Percentiles rank a stretch among this genome's conserved stretches.
Evolutionary conservation across 1,139 yeast genomes (phyloP).

Genomic region (Suhomyces yuchorum): DNA sequence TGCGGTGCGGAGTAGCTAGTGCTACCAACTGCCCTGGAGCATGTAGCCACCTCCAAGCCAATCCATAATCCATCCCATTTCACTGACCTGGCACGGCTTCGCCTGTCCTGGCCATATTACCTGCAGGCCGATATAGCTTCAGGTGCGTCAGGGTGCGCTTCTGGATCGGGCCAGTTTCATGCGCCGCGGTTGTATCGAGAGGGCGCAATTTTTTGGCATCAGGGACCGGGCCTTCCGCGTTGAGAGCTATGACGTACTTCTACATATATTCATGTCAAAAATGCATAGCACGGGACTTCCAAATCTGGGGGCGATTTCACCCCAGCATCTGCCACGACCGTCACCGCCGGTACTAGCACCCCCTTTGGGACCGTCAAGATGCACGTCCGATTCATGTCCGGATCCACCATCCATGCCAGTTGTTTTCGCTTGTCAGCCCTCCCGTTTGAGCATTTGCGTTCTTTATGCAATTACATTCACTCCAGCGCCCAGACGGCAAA

Average conservation of each 20-base stretch:
- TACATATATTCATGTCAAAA: neutral
- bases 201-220: slow-evolving; percentile 1
- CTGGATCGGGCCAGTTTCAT: neutral
- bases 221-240: slow-evolving; percentile 3
- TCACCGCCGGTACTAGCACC: neutral
- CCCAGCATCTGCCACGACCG: neutral
- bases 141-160: neutral
- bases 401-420: no score
- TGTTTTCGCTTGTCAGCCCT: no score
- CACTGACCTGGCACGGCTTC: slow-evolving; percentile 5
- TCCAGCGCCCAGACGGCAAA: neutral
- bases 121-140: neutral
- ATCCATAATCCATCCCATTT: no score
- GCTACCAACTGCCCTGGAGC: no score
- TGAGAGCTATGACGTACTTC: neutral
- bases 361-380: no score
- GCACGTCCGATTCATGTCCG: no score
- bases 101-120: neutral
- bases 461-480: neutral
- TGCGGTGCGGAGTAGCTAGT: no score
- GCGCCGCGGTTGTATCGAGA: neutral
- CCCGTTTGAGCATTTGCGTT: neutral
- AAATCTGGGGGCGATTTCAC: neutral
- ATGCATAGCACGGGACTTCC: neutral
- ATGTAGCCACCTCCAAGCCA: no score